A percentile compares a stretch with the other conserved stretches of the same genome.
Evolutionary conservation across 106 monocot genomes (phyloP).

Genomic region (Dendrobium catenatum): DNA sequence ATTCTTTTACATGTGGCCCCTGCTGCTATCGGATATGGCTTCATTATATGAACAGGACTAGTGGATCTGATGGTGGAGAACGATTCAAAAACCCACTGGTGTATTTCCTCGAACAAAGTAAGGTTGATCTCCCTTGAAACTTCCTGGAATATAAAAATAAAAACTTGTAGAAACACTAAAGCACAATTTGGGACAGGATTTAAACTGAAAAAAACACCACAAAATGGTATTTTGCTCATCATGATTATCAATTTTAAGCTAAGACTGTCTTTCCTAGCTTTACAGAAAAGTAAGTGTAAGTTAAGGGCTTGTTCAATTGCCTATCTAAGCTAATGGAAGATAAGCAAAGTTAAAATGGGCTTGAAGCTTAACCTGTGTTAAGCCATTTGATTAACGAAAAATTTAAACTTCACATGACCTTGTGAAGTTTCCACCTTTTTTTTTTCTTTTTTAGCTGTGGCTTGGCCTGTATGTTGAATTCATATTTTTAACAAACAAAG

Average conservation of each 20-base stretch:
- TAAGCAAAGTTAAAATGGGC: too few relatives aligned
- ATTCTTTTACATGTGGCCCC: conserved; percentile 52
- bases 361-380: not conserved
- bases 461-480: not conserved
- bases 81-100: conserved; percentile 52
- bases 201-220: not conserved
- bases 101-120: conserved; percentile 50
- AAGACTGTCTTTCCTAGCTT: not conserved
- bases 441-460: not conserved
- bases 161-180: not conserved
- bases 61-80: conserved; percentile 36
- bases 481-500: not conserved
- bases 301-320: not conserved
- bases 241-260: not conserved
- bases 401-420: not conserved
- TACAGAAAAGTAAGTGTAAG: not conserved
- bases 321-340: too few relatives aligned
- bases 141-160: conserved; percentile 27
- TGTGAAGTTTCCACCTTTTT: not conserved
- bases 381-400: not conserved
- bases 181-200: too few relatives aligned
- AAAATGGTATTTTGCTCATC: not conserved
- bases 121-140: conserved; percentile 54
- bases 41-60: conserved; percentile 23
- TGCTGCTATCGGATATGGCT: conserved; percentile 47